A percentile compares a stretch with the other conserved stretches of the same genome.
Evolutionary conservation across 2,329 filamentous ascomycete genomes (phyloP).

Genomic region (Pyrenophora seminiperda): DNA sequence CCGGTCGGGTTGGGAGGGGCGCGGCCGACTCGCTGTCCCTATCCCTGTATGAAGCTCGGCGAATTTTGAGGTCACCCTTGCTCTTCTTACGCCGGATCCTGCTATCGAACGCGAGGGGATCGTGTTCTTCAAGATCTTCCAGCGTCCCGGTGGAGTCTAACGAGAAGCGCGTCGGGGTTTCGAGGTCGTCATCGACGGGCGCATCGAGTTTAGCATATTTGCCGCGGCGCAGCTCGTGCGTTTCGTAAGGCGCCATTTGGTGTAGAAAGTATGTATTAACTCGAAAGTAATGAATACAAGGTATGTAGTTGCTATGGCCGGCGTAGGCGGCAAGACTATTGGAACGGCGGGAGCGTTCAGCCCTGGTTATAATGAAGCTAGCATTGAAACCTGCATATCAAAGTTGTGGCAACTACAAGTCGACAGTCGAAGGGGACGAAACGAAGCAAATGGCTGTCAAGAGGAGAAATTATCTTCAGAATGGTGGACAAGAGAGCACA

Average conservation of each 20-base stretch:
- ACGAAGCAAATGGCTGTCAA: background rate
- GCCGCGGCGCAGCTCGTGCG: slow-evolving; percentile 44
- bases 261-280: background rate
- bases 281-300: background rate
- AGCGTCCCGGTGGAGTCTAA: slow-evolving; percentile 45
- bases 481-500: background rate
- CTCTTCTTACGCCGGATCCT: slow-evolving; percentile 51
- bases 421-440: background rate
- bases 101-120: slow-evolving; percentile 52
- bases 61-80: slow-evolving; percentile 40
- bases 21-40: slow-evolving; percentile 36
- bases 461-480: background rate
- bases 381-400: slow-evolving; percentile 8
- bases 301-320: background rate
- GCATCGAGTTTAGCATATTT: slow-evolving; percentile 47
- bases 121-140: slow-evolving; percentile 53
- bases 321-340: slow-evolving; percentile 6
- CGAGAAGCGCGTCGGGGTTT: slow-evolving; percentile 45
- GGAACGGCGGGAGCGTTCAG: slow-evolving; percentile 21
- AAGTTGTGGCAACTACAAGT: background rate
- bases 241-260: slow-evolving; percentile 38
- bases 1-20: slow-evolving; percentile 14
- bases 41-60: slow-evolving; percentile 41
- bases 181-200: slow-evolving; percentile 38
- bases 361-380: slow-evolving; percentile 14